phyloP scores from a whole-genome alignment of 1,284 basidiomycete species.

The Volvariella surrecta region DNA sequence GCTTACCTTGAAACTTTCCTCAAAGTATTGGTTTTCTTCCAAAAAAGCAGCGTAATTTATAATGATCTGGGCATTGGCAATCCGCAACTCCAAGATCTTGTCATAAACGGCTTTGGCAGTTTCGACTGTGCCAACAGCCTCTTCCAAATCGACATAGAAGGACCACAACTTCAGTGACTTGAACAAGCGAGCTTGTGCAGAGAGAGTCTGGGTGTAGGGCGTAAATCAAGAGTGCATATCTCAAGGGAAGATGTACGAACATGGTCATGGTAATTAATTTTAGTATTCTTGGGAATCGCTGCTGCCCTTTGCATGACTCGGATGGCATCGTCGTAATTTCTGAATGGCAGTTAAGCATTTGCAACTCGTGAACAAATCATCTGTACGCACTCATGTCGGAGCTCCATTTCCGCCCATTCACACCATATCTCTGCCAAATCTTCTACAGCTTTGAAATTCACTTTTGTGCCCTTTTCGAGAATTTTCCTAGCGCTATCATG shows the following conservation, averaged over 20 bases:
- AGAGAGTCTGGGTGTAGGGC: constrained; percentile 47
- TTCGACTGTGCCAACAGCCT: constrained; percentile 92
- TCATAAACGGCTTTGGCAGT: constrained; percentile 92
- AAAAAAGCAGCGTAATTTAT: constrained; percentile 97
- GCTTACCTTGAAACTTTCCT: constrained; percentile 92
- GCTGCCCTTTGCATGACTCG: constrained; percentile 95
- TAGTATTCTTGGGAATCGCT: constrained; percentile 81
- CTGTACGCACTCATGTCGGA: constrained; percentile 79
- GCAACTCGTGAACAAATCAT: constrained; percentile 10
- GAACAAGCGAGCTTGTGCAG: constrained; percentile 88
- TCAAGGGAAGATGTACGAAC: constrained; percentile 34
- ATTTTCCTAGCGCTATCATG: constrained; percentile 86
- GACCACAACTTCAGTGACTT: constrained; percentile 99
- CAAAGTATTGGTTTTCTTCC: constrained; percentile 97
- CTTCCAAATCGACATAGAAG: constrained; percentile 96
- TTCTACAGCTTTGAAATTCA: constrained; percentile 93
- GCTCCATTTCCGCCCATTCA: constrained; percentile 98
- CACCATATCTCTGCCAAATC: constrained; percentile 99
- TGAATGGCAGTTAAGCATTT: constrained; percentile 22
- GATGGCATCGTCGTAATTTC: constrained; percentile 94
- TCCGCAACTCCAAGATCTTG: constrained; percentile 93
- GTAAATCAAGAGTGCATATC: constrained; percentile 9
- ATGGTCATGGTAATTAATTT: constrained; percentile 94
- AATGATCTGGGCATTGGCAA: constrained; percentile 97
- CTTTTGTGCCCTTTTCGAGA: constrained; percentile 85